phyloP scores from a whole-genome alignment of 768 basidiomycete species.

The Leccinum incarnatum region DNA sequence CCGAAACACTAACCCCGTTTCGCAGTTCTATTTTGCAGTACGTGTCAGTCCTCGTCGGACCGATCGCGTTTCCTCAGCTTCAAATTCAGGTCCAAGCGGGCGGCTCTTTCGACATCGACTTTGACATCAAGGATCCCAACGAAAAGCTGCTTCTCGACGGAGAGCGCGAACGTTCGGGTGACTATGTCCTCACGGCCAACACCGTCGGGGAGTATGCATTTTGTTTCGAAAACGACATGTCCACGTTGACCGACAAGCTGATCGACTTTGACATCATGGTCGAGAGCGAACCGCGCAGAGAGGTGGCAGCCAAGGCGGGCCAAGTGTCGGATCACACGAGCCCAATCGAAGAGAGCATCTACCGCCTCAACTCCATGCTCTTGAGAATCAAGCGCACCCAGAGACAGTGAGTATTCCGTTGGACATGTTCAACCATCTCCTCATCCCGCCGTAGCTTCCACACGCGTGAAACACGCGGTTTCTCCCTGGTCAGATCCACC shows the following conservation, averaged over 20 bases:
- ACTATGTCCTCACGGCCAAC: conserved; percentile 96
- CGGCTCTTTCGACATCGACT: conserved; percentile 95
- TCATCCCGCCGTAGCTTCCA: conserved; percentile 64
- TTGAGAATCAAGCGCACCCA: conserved; percentile 90
- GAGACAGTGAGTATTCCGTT: conserved; percentile 67
- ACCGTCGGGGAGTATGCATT: conserved; percentile 88
- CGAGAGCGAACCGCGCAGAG: conserved; percentile 91
- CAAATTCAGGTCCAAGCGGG: conserved; percentile 83
- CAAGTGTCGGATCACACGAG: conserved; percentile 92
- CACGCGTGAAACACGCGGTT: conserved; percentile 91
- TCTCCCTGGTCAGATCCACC: conserved; percentile 86
- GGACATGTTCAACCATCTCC: not conserved
- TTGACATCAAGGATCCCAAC: conserved; percentile 86
- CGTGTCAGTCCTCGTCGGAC: conserved; percentile 26
- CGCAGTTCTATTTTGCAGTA: conserved; percentile 95
- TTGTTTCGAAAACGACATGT: conserved; percentile 98
- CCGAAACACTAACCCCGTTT: conserved; percentile 9
- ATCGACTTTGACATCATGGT: conserved; percentile 98
- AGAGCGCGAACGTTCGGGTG: conserved; percentile 86
- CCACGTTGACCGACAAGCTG: conserved; percentile 89
- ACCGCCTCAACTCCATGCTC: conserved; percentile 82
- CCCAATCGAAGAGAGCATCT: conserved; percentile 93
- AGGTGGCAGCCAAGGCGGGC: conserved; percentile 83
- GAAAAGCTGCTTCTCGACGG: conserved; percentile 88
- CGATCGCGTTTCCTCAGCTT: not conserved